Conservation (phyloP, 2,329 filamentous ascomycete species). For the Fusarium albosuccineum region DNA sequence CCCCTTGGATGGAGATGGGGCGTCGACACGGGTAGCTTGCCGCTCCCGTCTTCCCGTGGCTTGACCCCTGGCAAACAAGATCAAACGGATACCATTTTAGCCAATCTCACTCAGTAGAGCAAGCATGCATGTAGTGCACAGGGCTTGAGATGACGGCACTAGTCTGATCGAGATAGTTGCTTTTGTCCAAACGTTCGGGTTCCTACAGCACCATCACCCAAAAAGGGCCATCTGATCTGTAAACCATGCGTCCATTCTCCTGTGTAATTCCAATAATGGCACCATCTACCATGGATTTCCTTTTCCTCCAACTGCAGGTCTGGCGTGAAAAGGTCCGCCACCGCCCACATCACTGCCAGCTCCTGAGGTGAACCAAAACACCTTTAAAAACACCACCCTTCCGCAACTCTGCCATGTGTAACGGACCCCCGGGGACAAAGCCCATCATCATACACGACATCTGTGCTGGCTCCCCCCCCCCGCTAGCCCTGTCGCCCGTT, state of each 20-base stretch:
- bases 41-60: conserved; percentile 28
- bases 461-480: conserved; percentile 21
- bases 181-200: conserved; percentile 19
- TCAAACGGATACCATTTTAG: conserved; percentile 21
- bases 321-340: conserved; percentile 12
- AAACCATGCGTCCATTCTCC: background rate
- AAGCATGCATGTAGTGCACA: background rate
- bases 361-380: conserved; percentile 21
- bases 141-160: conserved; percentile 11
- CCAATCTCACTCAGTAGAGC: conserved; percentile 25
- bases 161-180: conserved; percentile 24
- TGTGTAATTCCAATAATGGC: conserved; percentile 1
- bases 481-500: conserved; percentile 25
- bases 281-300: background rate
- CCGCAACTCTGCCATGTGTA: conserved; percentile 39
- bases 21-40: conserved; percentile 34
- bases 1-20: background rate
- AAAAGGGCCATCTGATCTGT: conserved; percentile 12
- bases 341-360: conserved; percentile 20
- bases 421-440: conserved; percentile 7
- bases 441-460: conserved; percentile 2
- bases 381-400: conserved; percentile 31
- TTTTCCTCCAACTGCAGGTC: conserved; percentile 24
- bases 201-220: conserved; percentile 29
- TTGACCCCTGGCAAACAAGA: conserved; percentile 28